Base-by-base conservation (phyloP, 108 stramenopile species). In the Conticribra guillardii region DNA sequence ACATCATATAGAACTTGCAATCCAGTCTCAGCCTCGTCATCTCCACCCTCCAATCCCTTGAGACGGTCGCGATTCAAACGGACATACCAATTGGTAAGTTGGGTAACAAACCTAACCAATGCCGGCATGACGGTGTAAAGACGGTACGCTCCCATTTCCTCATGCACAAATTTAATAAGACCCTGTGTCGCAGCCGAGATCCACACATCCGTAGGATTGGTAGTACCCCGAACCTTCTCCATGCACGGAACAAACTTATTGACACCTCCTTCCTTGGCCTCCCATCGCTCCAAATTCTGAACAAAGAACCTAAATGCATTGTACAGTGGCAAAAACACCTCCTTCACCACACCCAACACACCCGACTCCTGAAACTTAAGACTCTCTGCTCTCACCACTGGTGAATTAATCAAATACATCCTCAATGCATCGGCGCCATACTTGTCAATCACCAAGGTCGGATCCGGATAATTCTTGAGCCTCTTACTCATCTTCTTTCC, bases 401-500 rank as follows among this genome's bases (percentile, higher is more conserved):
- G 99, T 7, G 97, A 98, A 74, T 98, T 98, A 90, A 99, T 98
- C 75, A 99, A 93, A 82, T 99, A 99, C 92, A 99, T 96, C 33
- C 99, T 85, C 54, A 99, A 76, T 30, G 99, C 98, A 85, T 99
- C 99, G 11, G 99, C 98, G 41, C 99, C 99, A 79, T 99, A 97
- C 67, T 89, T 89, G 62, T 74, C 34, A 52, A 99, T 90, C 33
- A 99, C 97, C 47, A 92, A 51, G 46, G 71, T 89, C n/a, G 98
- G 97, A 76, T 96, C 98, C 1, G 98, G 98, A 71, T 99, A 99
- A 77, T 99, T 99, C 84, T 99, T 98, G 22, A 97, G 81, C 19
- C 99, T 85, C 87, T 99, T 99, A 59, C 95, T 96, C 99, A 99
- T 99, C 82, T 99, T 99, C 80, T 97, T 97, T 44, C 98, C 98